Evolutionary conservation across 306 rosid species (phyloP), one percentile per base, ranked within the genome.

Genomic region (Pterocarpus macrocarpus): DNA sequence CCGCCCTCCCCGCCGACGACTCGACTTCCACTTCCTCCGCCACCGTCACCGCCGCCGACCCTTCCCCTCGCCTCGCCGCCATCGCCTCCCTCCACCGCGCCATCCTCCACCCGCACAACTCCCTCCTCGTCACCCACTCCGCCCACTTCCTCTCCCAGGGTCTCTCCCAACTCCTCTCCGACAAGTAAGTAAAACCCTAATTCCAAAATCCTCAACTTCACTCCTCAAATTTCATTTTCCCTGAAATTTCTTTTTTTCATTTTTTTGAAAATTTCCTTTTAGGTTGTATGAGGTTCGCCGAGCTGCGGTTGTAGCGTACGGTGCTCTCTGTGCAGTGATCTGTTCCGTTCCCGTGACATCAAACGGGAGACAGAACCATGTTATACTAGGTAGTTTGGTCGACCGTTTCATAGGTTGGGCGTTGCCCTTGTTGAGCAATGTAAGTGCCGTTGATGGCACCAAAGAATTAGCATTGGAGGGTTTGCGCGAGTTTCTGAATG

Each of bases 381-480:
- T 83, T 67, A 71, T 94, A 71, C 90, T 94, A 12, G 91, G 87
- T 35, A 85, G 78, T 71, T 87, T 91, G 84, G 97, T 91, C 68
- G 98, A 94, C 81, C 90, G 97, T 64, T 94, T 92, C 69, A 84
- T 94, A 64, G 90, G 91, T 73, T 94, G 97, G 98, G 97, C 97
- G 1, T 83, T 91, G 90, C 98, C 98, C 9, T 87, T 89, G 84
- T 82, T 92, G 72, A 91, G 85, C 87, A 89, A 86, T 81, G 84
- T 78, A 65, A 52, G 68, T 17, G 75, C 90, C 3, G 85, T 89
- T 15, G 95, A 92, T 53, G 90, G 90, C 70, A 75, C 90, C 10
- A 78, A 83, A 52, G 94, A 94, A 68, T 84, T 94, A 69, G 95
- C 98, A 17, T 84, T 94, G 62, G 94, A 91, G 76, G 92, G 95